Evolutionary conservation across 495 filamentous ascomycete genomes (phyloP).

Genomic region (Penicillium chermesinum): DNA sequence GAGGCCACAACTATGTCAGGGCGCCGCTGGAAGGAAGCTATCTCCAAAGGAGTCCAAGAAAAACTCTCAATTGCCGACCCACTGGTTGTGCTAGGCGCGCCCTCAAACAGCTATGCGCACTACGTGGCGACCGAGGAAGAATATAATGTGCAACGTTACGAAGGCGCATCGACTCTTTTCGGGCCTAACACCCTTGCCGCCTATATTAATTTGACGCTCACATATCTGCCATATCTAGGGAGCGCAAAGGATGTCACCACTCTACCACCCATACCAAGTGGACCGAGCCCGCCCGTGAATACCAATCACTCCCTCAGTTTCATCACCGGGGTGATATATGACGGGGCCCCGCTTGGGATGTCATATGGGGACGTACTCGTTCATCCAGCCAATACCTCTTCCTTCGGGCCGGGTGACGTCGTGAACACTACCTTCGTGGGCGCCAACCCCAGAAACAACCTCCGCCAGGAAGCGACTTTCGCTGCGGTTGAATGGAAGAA

Average conservation of each 20-base stretch:
- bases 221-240: constrained; percentile 64
- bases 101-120: constrained; percentile 93
- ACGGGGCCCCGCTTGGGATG: constrained; percentile 65
- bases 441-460: constrained; percentile 85
- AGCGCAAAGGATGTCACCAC: constrained; percentile 35
- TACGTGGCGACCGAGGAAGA: constrained; percentile 94
- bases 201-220: constrained; percentile 79
- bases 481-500: constrained; percentile 68
- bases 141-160: constrained; percentile 85
- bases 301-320: constrained; percentile 74
- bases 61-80: constrained; percentile 51
- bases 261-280: constrained; percentile 43
- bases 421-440: constrained; percentile 72
- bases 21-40: constrained; percentile 81
- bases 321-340: constrained; percentile 72
- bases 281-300: constrained; percentile 76
- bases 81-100: constrained; percentile 83
- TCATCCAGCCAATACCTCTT: constrained; percentile 49
- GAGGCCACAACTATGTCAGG: constrained; percentile 96
- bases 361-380: constrained; percentile 67
- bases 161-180: constrained; percentile 92
- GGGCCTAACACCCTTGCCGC: constrained; percentile 87
- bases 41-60: constrained; percentile 50
- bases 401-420: constrained; percentile 45
- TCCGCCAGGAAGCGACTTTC: constrained; percentile 72